These are phyloP conservation scores for Cardiospermum halicacabum DNA, from an alignment of 345 rosid genomes.

Conservation along the genomic window DNA sequence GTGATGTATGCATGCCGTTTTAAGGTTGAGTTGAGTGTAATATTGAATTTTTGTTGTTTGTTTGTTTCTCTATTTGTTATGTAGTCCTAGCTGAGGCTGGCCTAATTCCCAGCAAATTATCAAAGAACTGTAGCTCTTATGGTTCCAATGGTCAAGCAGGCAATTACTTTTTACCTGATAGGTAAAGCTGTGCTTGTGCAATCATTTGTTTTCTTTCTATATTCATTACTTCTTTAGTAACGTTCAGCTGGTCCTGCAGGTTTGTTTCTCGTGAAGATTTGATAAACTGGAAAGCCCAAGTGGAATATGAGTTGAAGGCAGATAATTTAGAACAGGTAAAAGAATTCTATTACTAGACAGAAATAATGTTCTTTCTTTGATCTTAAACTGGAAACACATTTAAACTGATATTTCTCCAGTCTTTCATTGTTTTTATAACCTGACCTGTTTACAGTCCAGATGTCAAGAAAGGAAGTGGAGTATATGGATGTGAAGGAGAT, in stretches of 20 bases:
- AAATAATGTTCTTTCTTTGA: not conserved
- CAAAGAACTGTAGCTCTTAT: conserved; percentile 22
- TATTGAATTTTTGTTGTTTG: not conserved
- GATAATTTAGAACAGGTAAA: conserved; percentile 56
- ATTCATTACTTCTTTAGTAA: conserved; percentile 1
- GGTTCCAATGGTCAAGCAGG: conserved; percentile 23
- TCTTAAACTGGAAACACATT: not conserved
- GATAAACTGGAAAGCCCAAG: conserved; percentile 78
- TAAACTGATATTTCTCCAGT: conserved; percentile 19
- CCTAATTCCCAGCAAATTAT: conserved; percentile 56
- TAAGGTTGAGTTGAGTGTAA: not conserved
- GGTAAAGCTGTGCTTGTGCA: conserved; percentile 33
- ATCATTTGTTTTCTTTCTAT: not conserved
- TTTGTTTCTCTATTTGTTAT: conserved; percentile 19
- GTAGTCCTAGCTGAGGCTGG: conserved; percentile 88
- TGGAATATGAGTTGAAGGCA: conserved; percentile 51
- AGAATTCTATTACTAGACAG: conserved; percentile 13
- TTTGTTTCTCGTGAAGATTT: conserved; percentile 66
- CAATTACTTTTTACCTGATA: conserved; percentile 52
- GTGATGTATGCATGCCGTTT: conserved; percentile 7
- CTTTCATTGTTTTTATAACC: conserved; percentile 45
- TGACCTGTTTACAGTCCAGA: conserved; percentile 96
- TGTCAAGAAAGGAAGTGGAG: conserved; percentile 68
- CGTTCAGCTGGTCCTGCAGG: conserved; percentile 33
- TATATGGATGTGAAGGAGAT: conserved; percentile 80